phyloP scores from a whole-genome alignment of 768 basidiomycete genomes.

The Lactarius evosmus region DNA sequence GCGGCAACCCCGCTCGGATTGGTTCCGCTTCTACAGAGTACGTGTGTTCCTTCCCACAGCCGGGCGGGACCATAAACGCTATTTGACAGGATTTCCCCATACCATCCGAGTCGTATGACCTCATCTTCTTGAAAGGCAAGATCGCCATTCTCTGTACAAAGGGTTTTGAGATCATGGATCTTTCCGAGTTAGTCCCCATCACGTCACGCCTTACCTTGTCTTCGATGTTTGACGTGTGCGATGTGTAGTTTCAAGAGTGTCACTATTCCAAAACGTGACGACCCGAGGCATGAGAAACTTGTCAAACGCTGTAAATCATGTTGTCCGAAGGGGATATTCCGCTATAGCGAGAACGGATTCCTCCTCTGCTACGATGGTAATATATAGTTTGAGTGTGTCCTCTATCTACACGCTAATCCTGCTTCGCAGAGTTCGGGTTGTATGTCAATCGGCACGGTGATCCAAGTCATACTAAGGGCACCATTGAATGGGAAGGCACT shows the following conservation, averaged over 20 bases:
- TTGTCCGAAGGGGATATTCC: conserved; percentile 86
- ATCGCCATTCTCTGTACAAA: conserved; percentile 91
- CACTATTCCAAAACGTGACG: conserved; percentile 83
- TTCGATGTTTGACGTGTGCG: conserved; percentile 7
- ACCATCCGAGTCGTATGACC: conserved; percentile 84
- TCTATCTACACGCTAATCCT: background rate
- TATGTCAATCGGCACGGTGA: conserved; percentile 93
- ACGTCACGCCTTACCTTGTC: background rate
- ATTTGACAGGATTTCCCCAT: conserved; percentile 74
- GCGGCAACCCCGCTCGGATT: conserved; percentile 79
- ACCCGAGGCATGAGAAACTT: conserved; percentile 58
- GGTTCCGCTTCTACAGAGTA: conserved; percentile 90
- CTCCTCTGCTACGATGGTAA: conserved; percentile 84
- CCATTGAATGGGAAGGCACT: conserved; percentile 93
- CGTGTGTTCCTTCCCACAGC: conserved; percentile 11
- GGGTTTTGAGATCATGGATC: conserved; percentile 97
- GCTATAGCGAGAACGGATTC: conserved; percentile 83
- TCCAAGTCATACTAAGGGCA: conserved; percentile 63
- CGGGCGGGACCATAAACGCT: background rate
- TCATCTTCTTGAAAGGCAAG: conserved; percentile 90
- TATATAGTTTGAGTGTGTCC: conserved; percentile 25
- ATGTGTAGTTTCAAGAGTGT: conserved; percentile 72
- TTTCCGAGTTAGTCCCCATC: conserved; percentile 66
- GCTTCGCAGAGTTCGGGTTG: conserved; percentile 73
- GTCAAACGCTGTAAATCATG: conserved; percentile 80